Evolutionary conservation across 331 rosid species (phyloP).

Genomic region (Malus hybrid): DNA sequence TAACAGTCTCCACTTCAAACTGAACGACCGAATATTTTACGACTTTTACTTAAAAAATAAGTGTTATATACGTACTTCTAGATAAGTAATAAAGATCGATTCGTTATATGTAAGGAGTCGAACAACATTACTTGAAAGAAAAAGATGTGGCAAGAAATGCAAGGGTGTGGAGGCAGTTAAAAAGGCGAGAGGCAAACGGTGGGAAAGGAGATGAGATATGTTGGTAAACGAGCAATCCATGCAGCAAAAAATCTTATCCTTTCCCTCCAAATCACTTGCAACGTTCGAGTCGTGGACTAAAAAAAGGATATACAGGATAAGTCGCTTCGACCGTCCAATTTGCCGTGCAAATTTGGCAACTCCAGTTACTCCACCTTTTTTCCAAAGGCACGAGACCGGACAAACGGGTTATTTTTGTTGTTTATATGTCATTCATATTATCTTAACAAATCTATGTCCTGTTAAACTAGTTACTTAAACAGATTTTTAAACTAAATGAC

Average conservation of each 20-base stretch:
- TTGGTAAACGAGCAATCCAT: not conserved
- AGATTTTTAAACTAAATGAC: no score
- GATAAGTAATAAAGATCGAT: not conserved
- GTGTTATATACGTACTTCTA: not conserved
- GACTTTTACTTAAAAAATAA: rapidly evolving
- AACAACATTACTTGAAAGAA: no score
- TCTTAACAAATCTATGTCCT: no score
- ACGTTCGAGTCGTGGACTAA: not conserved
- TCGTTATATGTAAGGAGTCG: not conserved
- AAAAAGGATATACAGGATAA: not conserved
- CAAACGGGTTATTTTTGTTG: no score
- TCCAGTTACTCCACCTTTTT: not conserved
- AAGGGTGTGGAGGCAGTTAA: not conserved
- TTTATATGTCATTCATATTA: no score
- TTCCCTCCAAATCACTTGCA: not conserved
- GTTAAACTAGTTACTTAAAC: no score
- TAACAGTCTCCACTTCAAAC: not conserved
- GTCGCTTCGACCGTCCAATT: not conserved
- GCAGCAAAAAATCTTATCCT: not conserved
- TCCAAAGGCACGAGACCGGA: not conserved
- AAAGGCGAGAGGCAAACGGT: not conserved
- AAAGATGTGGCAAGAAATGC: not conserved
- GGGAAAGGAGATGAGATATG: not conserved
- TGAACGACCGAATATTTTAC: no score
- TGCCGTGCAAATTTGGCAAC: not conserved